Evolutionary conservation across 345 rosid genomes (phyloP).

Genomic region (Pugionium dolabratum): DNA sequence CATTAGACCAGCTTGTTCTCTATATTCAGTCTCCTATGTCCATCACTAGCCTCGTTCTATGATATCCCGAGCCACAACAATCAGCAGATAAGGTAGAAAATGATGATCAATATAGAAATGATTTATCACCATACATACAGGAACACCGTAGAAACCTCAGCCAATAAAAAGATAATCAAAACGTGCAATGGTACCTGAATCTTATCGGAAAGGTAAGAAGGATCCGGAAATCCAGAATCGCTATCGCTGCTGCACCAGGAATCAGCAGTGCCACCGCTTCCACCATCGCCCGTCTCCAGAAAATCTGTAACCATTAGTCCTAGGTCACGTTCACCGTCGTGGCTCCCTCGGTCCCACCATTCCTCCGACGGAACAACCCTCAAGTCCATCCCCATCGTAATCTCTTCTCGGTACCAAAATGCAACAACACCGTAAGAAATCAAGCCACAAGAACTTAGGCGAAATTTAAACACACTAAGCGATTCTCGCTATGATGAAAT

Average conservation of each 20-base stretch:
- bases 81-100: neutral
- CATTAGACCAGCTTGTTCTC: neutral
- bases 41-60: neutral
- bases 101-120: neutral
- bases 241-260: conserved; percentile 86
- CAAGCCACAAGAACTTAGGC: neutral
- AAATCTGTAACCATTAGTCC: conserved; percentile 88
- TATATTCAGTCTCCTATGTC: neutral
- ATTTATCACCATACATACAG: neutral
- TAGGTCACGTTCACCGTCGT: conserved; percentile 85
- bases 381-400: conserved; percentile 53
- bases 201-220: conserved; percentile 65
- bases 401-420: conserved; percentile 7
- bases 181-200: conserved; percentile 51
- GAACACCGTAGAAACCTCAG: neutral
- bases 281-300: conserved; percentile 65
- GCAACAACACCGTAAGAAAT: conserved; percentile 10
- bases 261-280: conserved; percentile 49
- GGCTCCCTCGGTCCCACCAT: conserved; percentile 49
- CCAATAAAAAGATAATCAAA: neutral
- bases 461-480: neutral
- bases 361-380: conserved; percentile 53
- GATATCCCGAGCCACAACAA: neutral
- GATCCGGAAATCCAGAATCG: conserved; percentile 77
- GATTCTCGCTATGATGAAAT: neutral